A percentile compares a stretch with the other conserved stretches of the same genome.
phyloP scores from a whole-genome alignment of 164 flowering plant genomes.

The Tinospora cordifolia region DNA sequence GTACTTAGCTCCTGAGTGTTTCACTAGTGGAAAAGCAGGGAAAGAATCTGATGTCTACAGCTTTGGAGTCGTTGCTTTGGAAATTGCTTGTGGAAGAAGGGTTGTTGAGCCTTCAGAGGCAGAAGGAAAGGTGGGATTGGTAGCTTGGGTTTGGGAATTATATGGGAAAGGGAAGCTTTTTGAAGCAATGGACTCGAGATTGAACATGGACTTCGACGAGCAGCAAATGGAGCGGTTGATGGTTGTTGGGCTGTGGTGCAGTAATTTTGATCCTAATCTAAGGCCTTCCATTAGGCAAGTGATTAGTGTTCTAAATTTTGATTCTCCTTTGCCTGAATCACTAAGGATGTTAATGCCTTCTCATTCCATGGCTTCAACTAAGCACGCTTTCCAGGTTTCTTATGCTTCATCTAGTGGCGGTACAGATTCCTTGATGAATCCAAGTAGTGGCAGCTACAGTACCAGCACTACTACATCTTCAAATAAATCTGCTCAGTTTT shows the following conservation, averaged over 20 bases:
- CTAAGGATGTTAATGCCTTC: constrained; percentile 17
- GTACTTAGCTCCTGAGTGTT: constrained; percentile 49
- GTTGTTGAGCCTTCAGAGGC: constrained; percentile 23
- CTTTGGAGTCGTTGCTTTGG: constrained; percentile 42
- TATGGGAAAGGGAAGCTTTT: constrained; percentile 28
- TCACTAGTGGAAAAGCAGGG: constrained; percentile 37
- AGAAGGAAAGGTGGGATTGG: constrained; percentile 18
- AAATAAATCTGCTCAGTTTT: not conserved
- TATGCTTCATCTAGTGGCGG: constrained; percentile 6
- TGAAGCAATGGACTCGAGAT: constrained; percentile 30
- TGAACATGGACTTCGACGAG: constrained; percentile 18
- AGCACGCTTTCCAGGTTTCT: constrained; percentile 3
- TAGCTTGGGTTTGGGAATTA: constrained; percentile 46
- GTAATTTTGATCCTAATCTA: constrained; percentile 21
- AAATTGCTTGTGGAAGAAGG: constrained; percentile 37
- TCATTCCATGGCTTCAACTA: constrained; percentile 19
- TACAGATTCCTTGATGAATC: constrained; percentile 3
- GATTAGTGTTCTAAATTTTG: constrained; percentile 24
- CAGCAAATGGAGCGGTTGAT: constrained; percentile 25
- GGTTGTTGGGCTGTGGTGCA: constrained; percentile 39
- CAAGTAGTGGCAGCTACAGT: not conserved
- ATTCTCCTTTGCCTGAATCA: constrained; percentile 26
- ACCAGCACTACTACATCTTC: not conserved
- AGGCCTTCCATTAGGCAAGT: constrained; percentile 31
- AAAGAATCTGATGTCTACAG: constrained; percentile 48